Evolutionary conservation across 2,329 filamentous ascomycete species (phyloP), one percentile per base, ranked within the genome.

Genomic region (Bipolaris zeicola): DNA sequence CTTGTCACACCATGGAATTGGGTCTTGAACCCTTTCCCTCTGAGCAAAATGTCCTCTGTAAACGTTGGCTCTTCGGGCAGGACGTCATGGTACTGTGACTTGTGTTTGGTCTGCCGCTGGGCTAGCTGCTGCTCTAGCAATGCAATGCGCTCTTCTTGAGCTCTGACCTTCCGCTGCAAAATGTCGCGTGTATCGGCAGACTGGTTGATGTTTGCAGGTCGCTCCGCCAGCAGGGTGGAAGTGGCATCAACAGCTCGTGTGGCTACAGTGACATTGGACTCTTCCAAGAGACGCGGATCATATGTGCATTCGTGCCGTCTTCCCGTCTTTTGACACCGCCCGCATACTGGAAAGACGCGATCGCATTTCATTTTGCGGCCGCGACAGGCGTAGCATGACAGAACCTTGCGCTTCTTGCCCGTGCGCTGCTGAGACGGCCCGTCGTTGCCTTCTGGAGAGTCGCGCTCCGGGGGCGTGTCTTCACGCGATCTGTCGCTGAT

Each of bases 291-390:
- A 50, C 76, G 60, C 31, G 75, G 66, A 52, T 75, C 69, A 54
- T 81, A 81, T 5, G 76, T 69, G 57, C 79, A 81, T 43, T 75
- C 72, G 8, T 76, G 69, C 5, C 75, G 69, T 55, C 79, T 69
- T 41, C 79, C 79, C 42, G 77, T 76, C 58, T 76, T 80, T 20
- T 75, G 71, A 52, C 79, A 81, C 39, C 79, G 70, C 36, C 76
- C 74, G 53, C 79, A 81, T 2, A 79, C 74, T 33, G 79, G 79
- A 59, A 77, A 75, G 4, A 75, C 69, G 37, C 79, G 76, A 61
- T 81, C 79, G 62, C 79, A 81, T 61, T 80, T 79, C 61, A 81
- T 75, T 61, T 80, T 81, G n/a, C 79, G 71, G 41, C 74, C 73
- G 48, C 79, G 75, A 68, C 79, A 81, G 11, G 79, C 76, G 58